Percentiles rank a stretch among this genome's conserved stretches.
These are phyloP conservation scores for Podila clonocystis DNA, from an alignment of 192 early-diverging fungal species.

Conservation along the genomic window DNA sequence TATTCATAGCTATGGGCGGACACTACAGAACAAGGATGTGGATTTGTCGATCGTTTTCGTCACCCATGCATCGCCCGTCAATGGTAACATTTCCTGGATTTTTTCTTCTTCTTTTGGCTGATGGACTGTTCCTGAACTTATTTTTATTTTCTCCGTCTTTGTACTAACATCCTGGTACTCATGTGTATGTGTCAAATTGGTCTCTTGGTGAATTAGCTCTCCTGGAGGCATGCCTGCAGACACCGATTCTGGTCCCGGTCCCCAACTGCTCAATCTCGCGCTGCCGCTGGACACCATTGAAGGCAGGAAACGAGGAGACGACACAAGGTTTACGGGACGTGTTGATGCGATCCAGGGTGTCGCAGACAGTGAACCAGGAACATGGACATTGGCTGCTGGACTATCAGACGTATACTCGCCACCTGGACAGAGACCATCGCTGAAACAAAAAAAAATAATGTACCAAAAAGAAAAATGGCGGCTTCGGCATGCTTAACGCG, in stretches of 20 bases:
- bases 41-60: conserved; percentile 44
- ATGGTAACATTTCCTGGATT: too few species aligned
- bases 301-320: neutral
- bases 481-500: neutral
- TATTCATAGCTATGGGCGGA: neutral
- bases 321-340: neutral
- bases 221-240: conserved; percentile 37
- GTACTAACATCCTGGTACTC: neutral
- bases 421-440: conserved; percentile 27
- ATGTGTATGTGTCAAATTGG: neutral
- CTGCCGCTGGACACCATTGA: conserved; percentile 27
- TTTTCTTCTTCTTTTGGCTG: too few species aligned
- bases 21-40: neutral
- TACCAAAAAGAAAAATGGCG: too few species aligned
- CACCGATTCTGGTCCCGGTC: conserved; percentile 34
- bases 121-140: too few species aligned
- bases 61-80: conserved; percentile 48
- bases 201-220: conserved; percentile 3
- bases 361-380: conserved; percentile 10
- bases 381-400: conserved; percentile 38
- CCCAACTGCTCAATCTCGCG: conserved; percentile 48
- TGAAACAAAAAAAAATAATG: neutral
- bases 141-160: neutral
- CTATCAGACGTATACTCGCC: conserved; percentile 39
- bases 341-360: conserved; percentile 15